phyloP scores from a whole-genome alignment of 179 eudicot species.

The Corrigiola litoralis region DNA sequence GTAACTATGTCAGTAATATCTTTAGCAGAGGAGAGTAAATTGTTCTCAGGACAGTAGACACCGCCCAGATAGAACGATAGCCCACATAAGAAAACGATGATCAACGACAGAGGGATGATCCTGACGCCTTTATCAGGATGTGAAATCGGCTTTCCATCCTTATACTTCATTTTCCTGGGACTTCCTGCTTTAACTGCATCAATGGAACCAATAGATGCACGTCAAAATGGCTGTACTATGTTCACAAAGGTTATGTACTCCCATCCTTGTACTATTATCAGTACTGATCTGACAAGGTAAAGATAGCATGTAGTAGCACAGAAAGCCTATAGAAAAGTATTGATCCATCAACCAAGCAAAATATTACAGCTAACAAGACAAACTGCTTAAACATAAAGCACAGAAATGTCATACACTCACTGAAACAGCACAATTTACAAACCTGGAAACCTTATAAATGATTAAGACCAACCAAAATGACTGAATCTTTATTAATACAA shows the following conservation, averaged over 20 bases:
- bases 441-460: neutral
- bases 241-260: too few relatives aligned
- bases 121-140: slow-evolving; percentile 50
- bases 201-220: neutral
- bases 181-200: slow-evolving; percentile 17
- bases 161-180: slow-evolving; percentile 55
- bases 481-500: neutral
- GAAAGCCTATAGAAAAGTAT: too few relatives aligned
- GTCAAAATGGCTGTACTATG: neutral
- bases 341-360: neutral
- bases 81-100: slow-evolving; percentile 66
- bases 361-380: slow-evolving; percentile 3
- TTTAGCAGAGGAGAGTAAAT: slow-evolving; percentile 17
- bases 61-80: slow-evolving; percentile 88
- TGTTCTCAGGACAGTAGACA: slow-evolving; percentile 56
- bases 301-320: neutral
- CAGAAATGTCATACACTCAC: neutral
- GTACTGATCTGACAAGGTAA: neutral
- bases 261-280: neutral
- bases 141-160: slow-evolving; percentile 52
- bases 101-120: slow-evolving; percentile 44
- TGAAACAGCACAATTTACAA: neutral
- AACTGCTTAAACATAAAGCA: neutral
- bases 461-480: neutral
- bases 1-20: slow-evolving; percentile 25